Conservation (phyloP, 139 green algal species). For the Chlorella sp. region DNA sequence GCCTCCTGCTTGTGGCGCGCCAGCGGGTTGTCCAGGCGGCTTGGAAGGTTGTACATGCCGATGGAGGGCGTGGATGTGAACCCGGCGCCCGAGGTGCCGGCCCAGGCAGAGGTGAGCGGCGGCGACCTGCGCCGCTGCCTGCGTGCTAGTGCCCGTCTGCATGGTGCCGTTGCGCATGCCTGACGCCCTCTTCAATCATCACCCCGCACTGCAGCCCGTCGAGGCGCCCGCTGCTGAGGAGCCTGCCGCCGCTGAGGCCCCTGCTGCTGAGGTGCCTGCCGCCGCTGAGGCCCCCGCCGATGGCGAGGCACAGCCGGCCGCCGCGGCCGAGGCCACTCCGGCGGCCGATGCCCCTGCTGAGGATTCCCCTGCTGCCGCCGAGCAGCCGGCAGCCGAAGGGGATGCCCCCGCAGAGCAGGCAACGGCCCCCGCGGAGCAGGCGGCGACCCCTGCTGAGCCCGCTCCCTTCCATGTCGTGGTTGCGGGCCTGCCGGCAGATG, state of each 20-base stretch:
- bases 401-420: too few species aligned
- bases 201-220: background rate
- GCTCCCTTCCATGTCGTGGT: too few species aligned
- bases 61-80: conserved; percentile 19
- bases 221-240: background rate
- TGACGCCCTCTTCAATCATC: background rate
- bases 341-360: background rate
- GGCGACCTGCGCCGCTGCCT: too few species aligned
- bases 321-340: background rate
- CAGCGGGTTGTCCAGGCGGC: background rate
- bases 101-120: background rate
- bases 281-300: background rate
- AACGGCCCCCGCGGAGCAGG: too few species aligned
- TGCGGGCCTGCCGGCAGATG: too few species aligned
- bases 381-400: too few species aligned
- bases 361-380: background rate
- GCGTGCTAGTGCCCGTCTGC: background rate
- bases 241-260: background rate
- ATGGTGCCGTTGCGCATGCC: background rate
- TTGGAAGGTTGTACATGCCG: too few species aligned
- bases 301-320: too few species aligned
- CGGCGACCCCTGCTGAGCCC: too few species aligned
- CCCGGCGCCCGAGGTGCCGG: background rate
- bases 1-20: background rate
- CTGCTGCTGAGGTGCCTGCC: background rate